Base-by-base conservation (phyloP, 2,329 filamentous ascomycete species). In the Fusarium nurragi region DNA sequence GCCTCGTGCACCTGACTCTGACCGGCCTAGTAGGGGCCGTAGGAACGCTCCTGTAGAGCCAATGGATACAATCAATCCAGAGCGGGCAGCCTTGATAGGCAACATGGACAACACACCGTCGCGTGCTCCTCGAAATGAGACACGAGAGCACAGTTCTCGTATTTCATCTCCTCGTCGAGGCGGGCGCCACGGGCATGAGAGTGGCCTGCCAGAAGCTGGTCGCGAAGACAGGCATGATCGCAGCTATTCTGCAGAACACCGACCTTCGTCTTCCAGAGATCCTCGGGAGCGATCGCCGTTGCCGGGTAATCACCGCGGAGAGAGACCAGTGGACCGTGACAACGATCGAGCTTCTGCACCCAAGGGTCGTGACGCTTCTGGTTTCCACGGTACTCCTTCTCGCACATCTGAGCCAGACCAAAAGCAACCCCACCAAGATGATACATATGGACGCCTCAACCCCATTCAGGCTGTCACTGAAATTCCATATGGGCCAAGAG, bases 391-490 rank as follows among this genome's bases (percentile, higher is more conserved):
- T 69, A 37, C 78, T 44, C 59, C 70, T 25, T 56, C 68, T 11
- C 74, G 74, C 6, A 79, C 79, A 36, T 73, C 75, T 3, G 86
- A 88, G 26, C 67, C 77, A 4, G 84, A 87, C 41, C 81, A 85
- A 65, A 79, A 80, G 34, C 78, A 81, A 19, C 79, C 78, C 52
- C 82, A 85, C 60, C 83, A 87, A 64, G 87, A 90, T 72, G 84
- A 85, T 16, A 87, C 85, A 54, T 89, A 89, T 67, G 87, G 87
- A 25, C 84, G 87, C 3, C 78, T 90, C 44, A 88, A 86, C 61
- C 77, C 83, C 3, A 80, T 83, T 46, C 78, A 81, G 45, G 78
- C 79, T 22, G 74, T 80, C 28, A 69, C 80, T 74, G 74, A 78
- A 23, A 81, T 84, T 37, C 86, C 86, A 5, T 83, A 83, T n/a